phyloP scores from a whole-genome alignment of 768 basidiomycete genomes.

The Mycena belliarum region DNA sequence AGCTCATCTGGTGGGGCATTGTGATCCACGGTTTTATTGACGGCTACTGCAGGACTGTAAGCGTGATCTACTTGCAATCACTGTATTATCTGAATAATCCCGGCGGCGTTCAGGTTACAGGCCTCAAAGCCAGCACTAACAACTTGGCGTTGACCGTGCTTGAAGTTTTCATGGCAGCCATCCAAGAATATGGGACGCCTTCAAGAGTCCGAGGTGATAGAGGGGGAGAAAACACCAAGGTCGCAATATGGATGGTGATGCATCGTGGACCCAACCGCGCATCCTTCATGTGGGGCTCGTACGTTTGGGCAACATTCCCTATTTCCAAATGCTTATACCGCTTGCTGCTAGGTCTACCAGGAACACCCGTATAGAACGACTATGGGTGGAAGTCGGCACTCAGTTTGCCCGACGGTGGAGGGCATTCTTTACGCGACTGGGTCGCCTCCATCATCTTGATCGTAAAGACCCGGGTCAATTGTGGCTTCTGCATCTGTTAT shows the following conservation, averaged over 20 bases:
- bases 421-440: not conserved
- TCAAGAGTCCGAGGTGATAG: constrained; percentile 12
- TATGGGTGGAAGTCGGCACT: constrained; percentile 5
- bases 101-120: constrained; percentile 5
- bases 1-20: constrained; percentile 9
- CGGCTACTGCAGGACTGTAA: not conserved
- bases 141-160: constrained; percentile 21
- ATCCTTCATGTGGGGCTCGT: constrained; percentile 7
- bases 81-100: too few species aligned
- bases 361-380: not conserved
- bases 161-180: constrained; percentile 20
- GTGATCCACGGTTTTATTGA: constrained; percentile 8
- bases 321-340: not conserved
- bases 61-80: not conserved
- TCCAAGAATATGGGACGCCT: constrained; percentile 12
- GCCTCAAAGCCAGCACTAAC: constrained; percentile 20
- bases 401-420: constrained; percentile 1
- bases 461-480: not conserved
- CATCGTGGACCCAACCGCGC: constrained; percentile 22
- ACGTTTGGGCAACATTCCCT: not conserved
- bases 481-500: constrained; percentile 23
- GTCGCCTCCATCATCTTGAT: not conserved
- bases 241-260: constrained; percentile 30
- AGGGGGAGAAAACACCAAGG: constrained; percentile 30
- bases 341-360: not conserved